Conservation (phyloP, 768 basidiomycete species). For the Gloeopeniophorella convolvens region DNA sequence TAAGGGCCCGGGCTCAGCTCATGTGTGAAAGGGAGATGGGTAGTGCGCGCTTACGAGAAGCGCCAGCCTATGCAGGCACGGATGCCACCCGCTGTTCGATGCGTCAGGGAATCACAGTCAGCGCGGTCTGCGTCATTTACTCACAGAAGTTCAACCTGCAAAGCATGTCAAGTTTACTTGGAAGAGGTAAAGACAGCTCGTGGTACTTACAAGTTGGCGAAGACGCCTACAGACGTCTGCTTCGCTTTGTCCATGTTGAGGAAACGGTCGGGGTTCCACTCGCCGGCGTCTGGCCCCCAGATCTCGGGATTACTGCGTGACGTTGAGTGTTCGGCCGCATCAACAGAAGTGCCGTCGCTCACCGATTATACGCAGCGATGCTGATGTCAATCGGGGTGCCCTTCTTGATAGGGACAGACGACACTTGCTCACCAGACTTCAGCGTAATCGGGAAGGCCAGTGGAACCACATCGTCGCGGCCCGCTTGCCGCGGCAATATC, state of each 20-base stretch:
- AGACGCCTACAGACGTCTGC: slow-evolving; percentile 12
- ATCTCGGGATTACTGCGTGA: slow-evolving; percentile 10
- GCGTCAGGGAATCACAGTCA: neutral
- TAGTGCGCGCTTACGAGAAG: slow-evolving; percentile 10
- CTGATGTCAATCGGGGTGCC: slow-evolving; percentile 15
- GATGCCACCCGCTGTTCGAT: slow-evolving; percentile 12
- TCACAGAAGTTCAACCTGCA: slow-evolving; percentile 20
- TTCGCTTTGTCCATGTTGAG: slow-evolving; percentile 14
- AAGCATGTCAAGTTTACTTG: neutral
- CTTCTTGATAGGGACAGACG: slow-evolving; percentile 14
- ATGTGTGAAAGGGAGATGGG: no score
- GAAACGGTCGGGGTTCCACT: slow-evolving; percentile 20
- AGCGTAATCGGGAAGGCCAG: slow-evolving; percentile 13
- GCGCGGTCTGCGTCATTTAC: neutral
- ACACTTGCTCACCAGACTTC: slow-evolving; percentile 13
- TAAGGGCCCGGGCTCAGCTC: neutral
- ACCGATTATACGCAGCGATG: slow-evolving; percentile 18
- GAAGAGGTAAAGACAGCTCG: no score
- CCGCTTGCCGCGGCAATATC: slow-evolving; percentile 6
- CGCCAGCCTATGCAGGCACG: slow-evolving; percentile 17
- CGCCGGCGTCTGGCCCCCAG: slow-evolving; percentile 18
- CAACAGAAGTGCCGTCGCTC: neutral
- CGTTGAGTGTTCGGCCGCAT: neutral
- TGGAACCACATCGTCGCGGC: slow-evolving; percentile 17
- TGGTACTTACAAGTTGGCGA: slow-evolving; percentile 19